Conservation (phyloP, 2,329 filamentous ascomycete species). For the Penicillium corylophilum region DNA sequence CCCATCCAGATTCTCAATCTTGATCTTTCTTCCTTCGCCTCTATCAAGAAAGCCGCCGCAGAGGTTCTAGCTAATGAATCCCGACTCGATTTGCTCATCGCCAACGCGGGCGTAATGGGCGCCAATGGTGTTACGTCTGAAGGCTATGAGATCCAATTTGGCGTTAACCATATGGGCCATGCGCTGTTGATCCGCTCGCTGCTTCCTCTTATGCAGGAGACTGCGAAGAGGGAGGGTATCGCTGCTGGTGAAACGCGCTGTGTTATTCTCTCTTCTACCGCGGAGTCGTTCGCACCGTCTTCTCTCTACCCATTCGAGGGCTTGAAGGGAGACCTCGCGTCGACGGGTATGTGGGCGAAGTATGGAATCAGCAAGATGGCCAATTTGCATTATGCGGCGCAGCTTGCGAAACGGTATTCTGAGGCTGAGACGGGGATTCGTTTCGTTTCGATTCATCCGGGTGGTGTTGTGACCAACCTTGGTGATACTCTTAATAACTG, state of each 20-base stretch:
- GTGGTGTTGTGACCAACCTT: not conserved
- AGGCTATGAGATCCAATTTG: slow-evolving; percentile 34
- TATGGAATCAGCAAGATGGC: not conserved
- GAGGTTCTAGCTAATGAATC: slow-evolving; percentile 5
- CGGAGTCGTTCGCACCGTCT: not conserved
- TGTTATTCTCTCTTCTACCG: not conserved
- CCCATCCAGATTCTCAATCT: slow-evolving; percentile 5
- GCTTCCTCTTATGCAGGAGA: slow-evolving; percentile 20
- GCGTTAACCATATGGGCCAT: slow-evolving; percentile 30
- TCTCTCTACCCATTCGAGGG: not conserved
- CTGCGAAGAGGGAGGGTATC: not conserved
- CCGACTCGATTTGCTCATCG: slow-evolving; percentile 29
- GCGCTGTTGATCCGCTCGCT: slow-evolving; percentile 28
- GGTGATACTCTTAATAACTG: not conserved
- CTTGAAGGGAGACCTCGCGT: not conserved
- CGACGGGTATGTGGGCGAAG: not conserved
- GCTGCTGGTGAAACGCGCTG: not conserved
- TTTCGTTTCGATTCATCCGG: not conserved
- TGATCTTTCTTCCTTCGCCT: slow-evolving; percentile 16
- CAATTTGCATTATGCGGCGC: not conserved
- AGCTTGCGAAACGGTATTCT: not conserved
- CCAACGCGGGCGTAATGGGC: slow-evolving; percentile 34
- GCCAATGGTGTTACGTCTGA: slow-evolving; percentile 23
- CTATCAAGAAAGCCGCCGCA: slow-evolving; percentile 12
- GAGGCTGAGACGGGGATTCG: not conserved